Evolutionary conservation across 208 protist genomes (phyloP).

Genomic region (Trichomonas tenax): DNA sequence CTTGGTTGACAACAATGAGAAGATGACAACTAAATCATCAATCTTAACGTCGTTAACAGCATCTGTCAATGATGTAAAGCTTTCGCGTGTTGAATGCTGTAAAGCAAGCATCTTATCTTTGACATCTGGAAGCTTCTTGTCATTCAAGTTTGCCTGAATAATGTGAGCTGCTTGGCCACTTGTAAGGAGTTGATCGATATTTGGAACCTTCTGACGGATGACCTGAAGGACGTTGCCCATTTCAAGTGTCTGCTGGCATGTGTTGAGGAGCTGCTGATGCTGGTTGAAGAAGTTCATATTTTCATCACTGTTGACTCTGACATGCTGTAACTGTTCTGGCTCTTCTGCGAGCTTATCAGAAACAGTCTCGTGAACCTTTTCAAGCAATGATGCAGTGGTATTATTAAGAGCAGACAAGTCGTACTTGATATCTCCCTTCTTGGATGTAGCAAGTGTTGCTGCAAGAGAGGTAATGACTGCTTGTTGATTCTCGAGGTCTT

Average conservation of each 20-base stretch:
- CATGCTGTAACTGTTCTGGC: neutral
- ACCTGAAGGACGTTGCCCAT: neutral
- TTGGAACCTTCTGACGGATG: neutral
- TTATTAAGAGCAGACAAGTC: neutral
- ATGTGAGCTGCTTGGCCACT: neutral
- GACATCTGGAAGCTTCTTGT: neutral
- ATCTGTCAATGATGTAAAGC: neutral
- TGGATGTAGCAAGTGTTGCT: neutral
- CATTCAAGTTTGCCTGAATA: neutral
- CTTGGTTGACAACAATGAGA: neutral
- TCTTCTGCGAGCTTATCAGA: neutral
- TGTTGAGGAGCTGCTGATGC: neutral
- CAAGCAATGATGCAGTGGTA: neutral
- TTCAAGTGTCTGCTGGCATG: neutral
- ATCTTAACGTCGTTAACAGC: neutral
- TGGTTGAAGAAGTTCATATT: neutral
- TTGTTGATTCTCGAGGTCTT: neutral
- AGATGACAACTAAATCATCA: neutral
- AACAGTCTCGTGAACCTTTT: neutral
- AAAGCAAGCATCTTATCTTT: neutral
- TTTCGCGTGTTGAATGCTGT: neutral
- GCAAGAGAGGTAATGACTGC: neutral
- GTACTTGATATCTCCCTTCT: neutral
- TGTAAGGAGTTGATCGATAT: neutral
- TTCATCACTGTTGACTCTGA: neutral